A percentile compares a stretch with the other conserved stretches of the same genome.
These are phyloP conservation scores for Ramaria rubella DNA, from an alignment of 768 basidiomycete species.

Conservation along the genomic window DNA sequence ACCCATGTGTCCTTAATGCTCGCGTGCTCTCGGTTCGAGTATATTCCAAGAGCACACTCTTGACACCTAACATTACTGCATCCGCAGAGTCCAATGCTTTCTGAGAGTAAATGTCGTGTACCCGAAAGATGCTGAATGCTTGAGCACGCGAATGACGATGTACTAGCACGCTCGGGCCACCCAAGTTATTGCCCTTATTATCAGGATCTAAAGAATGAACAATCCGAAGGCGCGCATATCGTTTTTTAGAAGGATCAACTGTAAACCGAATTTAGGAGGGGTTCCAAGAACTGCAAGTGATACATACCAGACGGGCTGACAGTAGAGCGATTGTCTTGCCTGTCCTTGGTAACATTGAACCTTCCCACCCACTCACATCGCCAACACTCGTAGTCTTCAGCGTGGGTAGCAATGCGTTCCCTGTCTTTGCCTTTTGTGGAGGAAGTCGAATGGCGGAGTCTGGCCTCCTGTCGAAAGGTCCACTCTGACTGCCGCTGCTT, in stretches of 20 bases:
- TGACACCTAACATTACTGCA: conserved; percentile 1
- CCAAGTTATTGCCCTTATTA: neutral
- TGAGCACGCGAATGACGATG: conserved; percentile 9
- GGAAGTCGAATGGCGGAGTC: neutral
- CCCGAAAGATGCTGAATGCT: conserved; percentile 9
- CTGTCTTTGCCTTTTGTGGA: neutral
- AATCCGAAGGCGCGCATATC: neutral
- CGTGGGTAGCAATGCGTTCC: neutral
- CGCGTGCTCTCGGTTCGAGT: conserved; percentile 8
- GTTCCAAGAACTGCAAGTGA: neutral
- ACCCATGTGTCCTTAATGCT: conserved; percentile 5
- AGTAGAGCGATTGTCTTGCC: neutral
- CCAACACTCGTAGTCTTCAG: neutral
- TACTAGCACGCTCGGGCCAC: conserved; percentile 3
- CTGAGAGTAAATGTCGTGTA: neutral
- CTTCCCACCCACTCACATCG: conserved; percentile 4
- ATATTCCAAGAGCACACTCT: conserved; percentile 4
- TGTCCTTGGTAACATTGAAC: conserved; percentile 2
- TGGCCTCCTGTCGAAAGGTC: neutral
- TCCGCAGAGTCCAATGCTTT: neutral
- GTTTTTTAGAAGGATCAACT: neutral
- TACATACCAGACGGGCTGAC: neutral
- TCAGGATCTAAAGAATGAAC: neutral
- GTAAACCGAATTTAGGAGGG: neutral
- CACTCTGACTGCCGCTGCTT: neutral